phyloP scores from a whole-genome alignment of 768 basidiomycete species.

The Lactarius pseudohatsudake region DNA sequence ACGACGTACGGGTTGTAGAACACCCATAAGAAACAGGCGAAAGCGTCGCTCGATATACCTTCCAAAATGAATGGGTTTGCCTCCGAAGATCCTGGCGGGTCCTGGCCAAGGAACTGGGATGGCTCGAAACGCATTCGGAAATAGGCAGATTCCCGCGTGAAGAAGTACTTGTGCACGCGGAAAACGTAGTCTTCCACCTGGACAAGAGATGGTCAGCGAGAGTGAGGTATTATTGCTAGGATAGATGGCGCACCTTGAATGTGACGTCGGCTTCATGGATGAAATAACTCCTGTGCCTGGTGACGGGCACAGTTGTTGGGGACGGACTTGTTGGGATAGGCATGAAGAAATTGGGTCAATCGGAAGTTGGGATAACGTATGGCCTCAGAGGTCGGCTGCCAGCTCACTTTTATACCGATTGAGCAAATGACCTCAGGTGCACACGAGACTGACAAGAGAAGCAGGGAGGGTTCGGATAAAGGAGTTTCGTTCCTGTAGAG shows the following conservation, averaged over 20 bases:
- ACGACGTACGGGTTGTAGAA: conserved; percentile 39
- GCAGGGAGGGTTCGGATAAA: not conserved
- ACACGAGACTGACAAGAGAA: conserved; percentile 11
- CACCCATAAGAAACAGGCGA: conserved; percentile 37
- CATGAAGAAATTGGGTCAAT: conserved; percentile 10
- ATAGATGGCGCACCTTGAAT: conserved; percentile 6
- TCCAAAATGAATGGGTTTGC: conserved; percentile 35
- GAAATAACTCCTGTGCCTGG: conserved; percentile 17
- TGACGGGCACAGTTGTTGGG: not conserved
- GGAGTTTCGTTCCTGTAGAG: conserved; percentile 6
- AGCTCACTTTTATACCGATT: conserved; percentile 17
- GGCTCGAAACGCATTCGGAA: conserved; percentile 8
- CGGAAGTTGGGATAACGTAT: conserved; percentile 12
- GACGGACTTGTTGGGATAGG: conserved; percentile 1
- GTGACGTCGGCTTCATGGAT: conserved; percentile 19
- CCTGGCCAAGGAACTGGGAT: conserved; percentile 25
- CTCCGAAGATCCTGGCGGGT: conserved; percentile 35
- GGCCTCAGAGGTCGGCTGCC: conserved; percentile 8
- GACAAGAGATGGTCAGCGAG: conserved; percentile 30
- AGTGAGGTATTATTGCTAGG: not conserved
- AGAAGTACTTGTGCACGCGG: conserved; percentile 16
- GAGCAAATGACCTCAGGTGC: not conserved
- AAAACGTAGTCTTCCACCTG: conserved; percentile 22
- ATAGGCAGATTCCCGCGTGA: conserved; percentile 19
- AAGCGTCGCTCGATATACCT: conserved; percentile 33